phyloP scores from a whole-genome alignment of 495 filamentous ascomycete genomes.

The Symbiotaphrina buchneri region DNA sequence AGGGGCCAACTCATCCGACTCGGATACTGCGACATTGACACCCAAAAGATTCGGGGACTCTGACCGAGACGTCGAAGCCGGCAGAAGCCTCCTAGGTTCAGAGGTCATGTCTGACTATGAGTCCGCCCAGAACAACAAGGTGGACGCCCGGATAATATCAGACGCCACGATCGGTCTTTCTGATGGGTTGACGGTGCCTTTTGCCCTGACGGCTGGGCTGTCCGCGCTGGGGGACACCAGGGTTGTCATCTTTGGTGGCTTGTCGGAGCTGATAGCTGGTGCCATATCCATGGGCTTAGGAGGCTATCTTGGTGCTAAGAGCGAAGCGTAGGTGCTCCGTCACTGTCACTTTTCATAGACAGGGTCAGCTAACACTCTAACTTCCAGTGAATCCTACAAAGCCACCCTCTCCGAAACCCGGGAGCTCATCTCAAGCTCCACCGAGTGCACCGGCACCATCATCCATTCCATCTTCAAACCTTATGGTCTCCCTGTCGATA shows the following conservation, averaged over 20 bases:
- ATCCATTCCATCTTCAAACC: conserved; percentile 2
- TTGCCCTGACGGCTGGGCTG: conserved; percentile 5
- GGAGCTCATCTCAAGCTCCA: conserved; percentile 5
- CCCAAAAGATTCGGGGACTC: not conserved
- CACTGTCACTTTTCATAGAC: not conserved
- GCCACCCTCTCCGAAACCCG: conserved; percentile 21
- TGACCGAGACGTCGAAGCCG: not conserved
- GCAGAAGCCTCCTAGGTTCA: not conserved
- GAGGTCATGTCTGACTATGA: not conserved
- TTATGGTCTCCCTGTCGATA: conserved; percentile 1
- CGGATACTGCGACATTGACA: not conserved
- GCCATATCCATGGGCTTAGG: conserved; percentile 4
- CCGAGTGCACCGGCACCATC: conserved; percentile 1
- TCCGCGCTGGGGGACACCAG: conserved; percentile 1
- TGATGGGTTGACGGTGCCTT: conserved; percentile 4
- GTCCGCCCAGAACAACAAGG: not conserved
- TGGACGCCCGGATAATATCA: conserved; percentile 12
- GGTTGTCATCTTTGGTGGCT: conserved; percentile 3
- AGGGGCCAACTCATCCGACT: not conserved
- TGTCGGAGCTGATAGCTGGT: conserved; percentile 3
- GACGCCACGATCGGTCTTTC: conserved; percentile 4
- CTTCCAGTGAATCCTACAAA: conserved; percentile 22
- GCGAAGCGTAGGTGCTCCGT: conserved; percentile 1
- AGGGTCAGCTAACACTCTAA: no score
- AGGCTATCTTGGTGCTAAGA: conserved; percentile 3